Evolutionary conservation across 768 basidiomycete genomes (phyloP).

Genomic region (Porphyrellus cyaneotinctus): DNA sequence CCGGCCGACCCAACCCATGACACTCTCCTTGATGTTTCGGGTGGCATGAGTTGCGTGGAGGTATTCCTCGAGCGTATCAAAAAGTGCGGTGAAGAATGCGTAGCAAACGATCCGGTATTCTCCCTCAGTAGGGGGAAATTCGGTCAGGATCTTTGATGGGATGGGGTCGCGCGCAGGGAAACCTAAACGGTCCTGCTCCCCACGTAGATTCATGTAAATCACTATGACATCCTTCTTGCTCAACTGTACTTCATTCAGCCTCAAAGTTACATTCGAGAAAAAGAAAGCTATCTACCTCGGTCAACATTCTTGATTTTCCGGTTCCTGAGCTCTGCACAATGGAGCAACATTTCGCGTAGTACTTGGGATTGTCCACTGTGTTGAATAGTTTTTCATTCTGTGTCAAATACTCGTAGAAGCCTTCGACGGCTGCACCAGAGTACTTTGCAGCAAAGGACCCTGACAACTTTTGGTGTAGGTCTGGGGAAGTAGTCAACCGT

Average conservation of each 20-base stretch:
- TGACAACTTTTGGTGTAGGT: neutral
- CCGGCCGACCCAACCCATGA: neutral
- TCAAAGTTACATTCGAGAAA: too few relatives aligned
- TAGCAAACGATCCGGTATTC: conserved; percentile 7
- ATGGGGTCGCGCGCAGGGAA: conserved; percentile 16
- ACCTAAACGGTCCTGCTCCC: neutral
- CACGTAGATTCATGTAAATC: conserved; percentile 16
- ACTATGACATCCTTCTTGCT: conserved; percentile 14
- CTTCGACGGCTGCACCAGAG: conserved; percentile 4
- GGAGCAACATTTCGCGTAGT: conserved; percentile 8
- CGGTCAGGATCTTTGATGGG: conserved; percentile 12
- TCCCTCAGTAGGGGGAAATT: neutral
- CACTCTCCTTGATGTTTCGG: neutral
- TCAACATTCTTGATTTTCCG: conserved; percentile 10
- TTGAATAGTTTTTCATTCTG: conserved; percentile 8
- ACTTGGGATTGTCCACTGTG: neutral
- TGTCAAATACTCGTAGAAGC: conserved; percentile 20
- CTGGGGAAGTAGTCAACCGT: too few relatives aligned
- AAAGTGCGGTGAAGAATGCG: conserved; percentile 15
- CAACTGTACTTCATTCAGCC: neutral
- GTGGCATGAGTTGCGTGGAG: neutral
- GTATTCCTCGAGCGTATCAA: neutral
- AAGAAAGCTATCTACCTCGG: neutral
- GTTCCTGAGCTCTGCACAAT: conserved; percentile 16
- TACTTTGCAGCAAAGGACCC: neutral